Percentiles rank a stretch among this genome's conserved stretches.
Conservation (phyloP, 495 filamentous ascomycete genomes). For the Talaromyces thailandensis region DNA sequence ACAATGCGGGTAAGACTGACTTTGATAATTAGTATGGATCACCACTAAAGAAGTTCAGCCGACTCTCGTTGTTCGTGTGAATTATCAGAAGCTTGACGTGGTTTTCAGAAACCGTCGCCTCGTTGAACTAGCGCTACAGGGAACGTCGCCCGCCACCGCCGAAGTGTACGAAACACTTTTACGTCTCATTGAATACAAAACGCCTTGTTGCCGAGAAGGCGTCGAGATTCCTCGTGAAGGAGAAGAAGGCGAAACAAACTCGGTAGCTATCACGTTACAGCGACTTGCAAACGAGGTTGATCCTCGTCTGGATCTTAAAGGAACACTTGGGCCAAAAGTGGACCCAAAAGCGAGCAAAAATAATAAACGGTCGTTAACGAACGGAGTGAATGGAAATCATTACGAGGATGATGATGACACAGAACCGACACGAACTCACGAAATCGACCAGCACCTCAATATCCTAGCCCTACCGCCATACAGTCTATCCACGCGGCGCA, state of each 20-base stretch:
- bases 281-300: constrained; percentile 30
- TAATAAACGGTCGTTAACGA: constrained; percentile 29
- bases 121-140: constrained; percentile 49
- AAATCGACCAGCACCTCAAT: constrained; percentile 69
- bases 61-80: constrained; percentile 65
- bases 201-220: constrained; percentile 55
- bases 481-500: constrained; percentile 38
- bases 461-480: constrained; percentile 65
- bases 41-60: constrained; percentile 24
- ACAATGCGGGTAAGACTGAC: constrained; percentile 31
- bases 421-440: constrained; percentile 24
- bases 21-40: constrained; percentile 1
- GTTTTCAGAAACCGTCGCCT: constrained; percentile 72
- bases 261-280: constrained; percentile 25
- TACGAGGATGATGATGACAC: constrained; percentile 15
- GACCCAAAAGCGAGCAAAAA: constrained; percentile 14
- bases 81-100: constrained; percentile 77
- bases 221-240: constrained; percentile 45
- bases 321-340: constrained; percentile 27
- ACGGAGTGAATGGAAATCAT: constrained; percentile 28
- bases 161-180: constrained; percentile 70
- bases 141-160: constrained; percentile 43
- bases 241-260: constrained; percentile 38
- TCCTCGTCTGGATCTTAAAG: constrained; percentile 28
- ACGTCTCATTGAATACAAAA: constrained; percentile 55